Conservation (phyloP, 2,329 filamentous ascomycete species). For the Cladosporium sp. region DNA sequence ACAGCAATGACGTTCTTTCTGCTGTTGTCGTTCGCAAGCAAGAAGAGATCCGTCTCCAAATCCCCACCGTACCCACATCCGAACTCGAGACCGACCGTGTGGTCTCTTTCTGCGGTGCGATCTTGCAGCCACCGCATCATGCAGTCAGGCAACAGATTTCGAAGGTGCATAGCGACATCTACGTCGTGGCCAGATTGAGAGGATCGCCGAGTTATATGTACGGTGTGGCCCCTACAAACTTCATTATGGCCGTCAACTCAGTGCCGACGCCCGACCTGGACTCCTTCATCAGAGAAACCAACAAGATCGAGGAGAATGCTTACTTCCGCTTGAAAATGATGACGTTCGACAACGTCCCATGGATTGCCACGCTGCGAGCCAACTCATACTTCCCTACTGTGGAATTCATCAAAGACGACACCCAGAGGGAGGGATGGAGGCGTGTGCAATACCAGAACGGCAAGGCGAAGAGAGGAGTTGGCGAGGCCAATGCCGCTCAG, state of each 20-base stretch:
- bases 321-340: conserved; percentile 98
- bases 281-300: conserved; percentile 73
- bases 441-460: conserved; percentile 52
- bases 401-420: conserved; percentile 57
- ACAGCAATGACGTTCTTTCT: conserved; percentile 75
- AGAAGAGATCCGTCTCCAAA: conserved; percentile 67
- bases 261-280: conserved; percentile 76
- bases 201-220: conserved; percentile 86
- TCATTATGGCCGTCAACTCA: conserved; percentile 93
- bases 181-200: conserved; percentile 80
- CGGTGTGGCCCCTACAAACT: conserved; percentile 91
- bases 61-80: conserved; percentile 81
- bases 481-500: conserved; percentile 20
- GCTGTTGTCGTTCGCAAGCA: conserved; percentile 83
- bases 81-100: conserved; percentile 90
- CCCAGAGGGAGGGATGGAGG: conserved; percentile 51
- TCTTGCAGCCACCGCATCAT: conserved; percentile 89
- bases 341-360: conserved; percentile 96
- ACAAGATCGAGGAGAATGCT: conserved; percentile 89
- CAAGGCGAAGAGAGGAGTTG: conserved; percentile 30
- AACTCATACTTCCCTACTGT: conserved; percentile 83
- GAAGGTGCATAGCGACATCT: conserved; percentile 93
- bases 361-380: conserved; percentile 99
- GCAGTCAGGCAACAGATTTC: conserved; percentile 96
- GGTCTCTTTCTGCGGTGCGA: conserved; percentile 90